Conservation (phyloP, 305 asterid genomes). For the Coffea humblotiana region DNA sequence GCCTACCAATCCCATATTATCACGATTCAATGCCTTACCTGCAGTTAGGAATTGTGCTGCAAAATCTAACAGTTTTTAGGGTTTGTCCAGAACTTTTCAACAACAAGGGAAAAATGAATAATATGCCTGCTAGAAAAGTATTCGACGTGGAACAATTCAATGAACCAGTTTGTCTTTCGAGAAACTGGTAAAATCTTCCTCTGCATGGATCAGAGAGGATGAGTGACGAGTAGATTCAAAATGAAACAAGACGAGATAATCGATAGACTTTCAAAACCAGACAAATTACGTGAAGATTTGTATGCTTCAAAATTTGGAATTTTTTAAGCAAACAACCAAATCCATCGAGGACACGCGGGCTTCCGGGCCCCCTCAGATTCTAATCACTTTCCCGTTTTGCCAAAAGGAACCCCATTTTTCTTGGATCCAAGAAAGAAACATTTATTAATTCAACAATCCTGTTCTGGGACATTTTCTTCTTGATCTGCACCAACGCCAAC, state of each 20-base stretch:
- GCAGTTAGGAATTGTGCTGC: no score
- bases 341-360: conserved; percentile 35
- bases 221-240: not conserved
- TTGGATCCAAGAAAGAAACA: not conserved
- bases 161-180: no score
- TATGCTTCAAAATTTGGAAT: conserved; percentile 4
- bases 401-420: not conserved
- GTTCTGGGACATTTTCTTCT: not conserved
- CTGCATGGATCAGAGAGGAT: not conserved
- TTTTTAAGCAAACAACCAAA: conserved; percentile 12
- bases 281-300: conserved; percentile 21
- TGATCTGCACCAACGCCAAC: not conserved
- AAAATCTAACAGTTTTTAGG: no score
- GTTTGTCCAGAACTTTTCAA: no score
- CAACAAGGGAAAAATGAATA: not conserved
- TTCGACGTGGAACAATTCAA: no score
- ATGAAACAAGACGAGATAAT: conserved; percentile 23
- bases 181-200: not conserved
- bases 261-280: conserved; percentile 17
- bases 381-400: conserved; percentile 24
- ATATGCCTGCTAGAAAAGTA: not conserved
- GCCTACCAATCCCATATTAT: no score
- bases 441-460: not conserved
- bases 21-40: no score
- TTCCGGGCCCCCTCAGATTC: conserved; percentile 8